A percentile compares a stretch with the other conserved stretches of the same genome.
Conservation (phyloP, 805 yeast genomes). For the Scheffersomyces lignosus region DNA sequence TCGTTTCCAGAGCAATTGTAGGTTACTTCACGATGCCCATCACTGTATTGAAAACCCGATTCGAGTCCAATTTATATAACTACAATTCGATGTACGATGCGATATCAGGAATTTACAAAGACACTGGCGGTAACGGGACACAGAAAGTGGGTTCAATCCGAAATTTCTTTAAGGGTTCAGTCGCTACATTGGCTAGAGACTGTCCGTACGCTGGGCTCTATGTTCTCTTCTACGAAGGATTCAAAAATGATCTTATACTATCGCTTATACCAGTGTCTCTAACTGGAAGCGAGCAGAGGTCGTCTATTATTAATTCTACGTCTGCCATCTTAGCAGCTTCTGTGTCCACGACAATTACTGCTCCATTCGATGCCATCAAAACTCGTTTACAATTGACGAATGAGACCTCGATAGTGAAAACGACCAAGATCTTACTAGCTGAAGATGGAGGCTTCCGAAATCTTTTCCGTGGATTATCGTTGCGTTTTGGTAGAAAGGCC, state of each 20-base stretch:
- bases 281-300: constrained; percentile 15
- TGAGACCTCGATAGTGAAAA: constrained; percentile 41
- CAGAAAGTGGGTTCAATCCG: constrained; percentile 43
- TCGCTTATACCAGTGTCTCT: constrained; percentile 4
- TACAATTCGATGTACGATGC: constrained; percentile 69
- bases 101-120: constrained; percentile 48
- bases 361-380: constrained; percentile 93
- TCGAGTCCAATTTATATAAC: constrained; percentile 75
- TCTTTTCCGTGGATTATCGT: constrained; percentile 79
- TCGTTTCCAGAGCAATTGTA: constrained; percentile 72
- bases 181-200: constrained; percentile 85
- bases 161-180: constrained; percentile 85
- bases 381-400: constrained; percentile 79
- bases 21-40: constrained; percentile 94
- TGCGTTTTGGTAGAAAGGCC: constrained; percentile 83
- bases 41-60: constrained; percentile 85
- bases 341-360: constrained; percentile 80
- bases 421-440: constrained; percentile 42
- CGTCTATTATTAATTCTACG: constrained; percentile 57
- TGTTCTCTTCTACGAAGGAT: constrained; percentile 78
- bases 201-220: constrained; percentile 97
- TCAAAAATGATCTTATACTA: constrained; percentile 60
- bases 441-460: constrained; percentile 50
- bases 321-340: constrained; percentile 83
- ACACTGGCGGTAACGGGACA: constrained; percentile 7